Evolutionary conservation across 176 grass and related monocot genomes (phyloP).

Genomic region (Thinopyrum elongatum): DNA sequence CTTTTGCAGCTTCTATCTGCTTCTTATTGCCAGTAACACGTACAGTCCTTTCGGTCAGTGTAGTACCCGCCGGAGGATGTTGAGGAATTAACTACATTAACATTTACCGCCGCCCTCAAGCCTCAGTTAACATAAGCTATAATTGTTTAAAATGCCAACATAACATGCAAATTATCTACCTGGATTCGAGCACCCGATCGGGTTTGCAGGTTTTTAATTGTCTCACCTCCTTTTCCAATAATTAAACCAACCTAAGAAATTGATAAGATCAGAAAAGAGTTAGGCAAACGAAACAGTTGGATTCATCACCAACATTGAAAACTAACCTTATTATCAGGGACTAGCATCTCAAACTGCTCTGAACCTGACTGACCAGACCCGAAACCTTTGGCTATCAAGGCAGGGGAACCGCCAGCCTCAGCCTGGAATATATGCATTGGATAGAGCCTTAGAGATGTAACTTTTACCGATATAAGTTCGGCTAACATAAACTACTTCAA

Average conservation of each 20-base stretch:
- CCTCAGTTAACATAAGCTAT: not conserved
- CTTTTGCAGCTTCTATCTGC: conserved; percentile 89
- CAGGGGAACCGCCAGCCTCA: conserved; percentile 85
- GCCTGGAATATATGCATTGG: conserved; percentile 52
- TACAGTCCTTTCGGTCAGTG: conserved; percentile 78
- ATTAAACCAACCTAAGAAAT: conserved; percentile 74
- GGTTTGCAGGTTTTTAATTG: conserved; percentile 84
- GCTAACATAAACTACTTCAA: not conserved
- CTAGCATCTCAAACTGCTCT: conserved; percentile 84
- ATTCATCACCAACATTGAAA: not conserved
- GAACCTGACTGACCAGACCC: conserved; percentile 61
- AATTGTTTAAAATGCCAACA: conserved; percentile 18
- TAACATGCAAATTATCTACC: conserved; percentile 46
- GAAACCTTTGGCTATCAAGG: conserved; percentile 84
- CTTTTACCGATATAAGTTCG: not conserved
- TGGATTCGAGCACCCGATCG: conserved; percentile 96
- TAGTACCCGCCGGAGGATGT: conserved; percentile 78
- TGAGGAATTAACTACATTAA: conserved; percentile 75
- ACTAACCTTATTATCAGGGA: conserved; percentile 84
- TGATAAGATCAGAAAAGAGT: not conserved
- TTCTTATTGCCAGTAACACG: conserved; percentile 83
- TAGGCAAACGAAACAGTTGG: conserved; percentile 7
- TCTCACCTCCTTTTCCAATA: conserved; percentile 93
- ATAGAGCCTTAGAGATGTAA: not conserved
- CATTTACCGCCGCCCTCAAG: conserved; percentile 6